Evolutionary conservation across 768 basidiomycete species (phyloP), one percentile per base, ranked within the genome.

Genomic region (Tremella fuciformis): DNA sequence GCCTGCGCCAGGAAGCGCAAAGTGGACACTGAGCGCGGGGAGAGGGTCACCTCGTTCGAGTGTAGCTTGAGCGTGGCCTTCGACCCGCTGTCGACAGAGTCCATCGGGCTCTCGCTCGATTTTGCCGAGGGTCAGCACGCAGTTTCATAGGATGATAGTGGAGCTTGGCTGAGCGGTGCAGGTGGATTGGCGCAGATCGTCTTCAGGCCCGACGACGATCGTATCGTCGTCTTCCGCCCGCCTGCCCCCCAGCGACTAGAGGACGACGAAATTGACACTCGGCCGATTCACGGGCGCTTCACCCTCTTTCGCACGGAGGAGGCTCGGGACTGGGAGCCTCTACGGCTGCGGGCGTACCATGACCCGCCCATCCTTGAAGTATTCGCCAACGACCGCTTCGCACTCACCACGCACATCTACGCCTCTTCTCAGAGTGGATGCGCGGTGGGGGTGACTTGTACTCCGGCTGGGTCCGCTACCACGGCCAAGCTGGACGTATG

Each of bases 371-470:
- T 57, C 22, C 25, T 57, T 13, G 55, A 57, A 39, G 55, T 57
- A 13, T 57, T 48, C 21, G 55, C 55, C 26, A 57, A 57, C 34
- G 55, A 57, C 15, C 44, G 55, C 21, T 57, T 57, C 34, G 55
- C 55, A 21, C 46, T 57, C 26, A 22, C 13, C 1, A 57, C 55
- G 47, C 55, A 47, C n/a, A 18, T 57, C 26, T 57, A 57, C 37
- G 22, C 25, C 29, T 11, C 29, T 34, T 11, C 29, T 11, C 11
- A 4, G 29, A 6, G 6, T 6, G 29, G 11, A 34, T 34, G 29
- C 11, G 4, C 29, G 6, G 11, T 34, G 4, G 29, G 29, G 6
- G 4, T 34, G 29, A 34, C 29, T 6, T 6, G 6, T 4, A 34
- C 29, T 34, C 29, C 29, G 29, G 11, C 4, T 34, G 29, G 11